A percentile compares a stretch with the other conserved stretches of the same genome.
Conservation (phyloP, 345 rosid genomes). For the Eucalyptus microcorys region DNA sequence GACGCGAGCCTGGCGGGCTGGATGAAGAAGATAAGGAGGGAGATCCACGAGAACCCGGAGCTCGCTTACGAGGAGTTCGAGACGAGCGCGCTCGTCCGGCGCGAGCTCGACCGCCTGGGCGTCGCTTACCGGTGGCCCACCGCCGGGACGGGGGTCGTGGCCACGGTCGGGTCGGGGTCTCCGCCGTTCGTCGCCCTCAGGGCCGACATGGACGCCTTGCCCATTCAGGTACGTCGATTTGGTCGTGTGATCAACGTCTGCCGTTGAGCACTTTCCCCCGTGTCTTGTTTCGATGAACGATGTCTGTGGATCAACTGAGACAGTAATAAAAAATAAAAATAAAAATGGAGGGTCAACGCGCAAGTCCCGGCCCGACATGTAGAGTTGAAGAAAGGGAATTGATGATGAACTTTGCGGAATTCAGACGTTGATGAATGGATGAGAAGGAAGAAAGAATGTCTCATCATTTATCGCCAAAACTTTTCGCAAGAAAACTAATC, state of each 20-base stretch:
- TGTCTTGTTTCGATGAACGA: neutral
- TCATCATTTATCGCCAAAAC: neutral
- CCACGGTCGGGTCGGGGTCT: constrained; percentile 38
- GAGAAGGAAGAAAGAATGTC: neutral
- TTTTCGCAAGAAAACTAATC: neutral
- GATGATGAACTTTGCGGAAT: neutral
- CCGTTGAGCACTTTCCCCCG: neutral
- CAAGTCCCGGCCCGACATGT: neutral
- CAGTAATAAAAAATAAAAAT: neutral
- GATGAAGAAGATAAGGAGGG: constrained; percentile 38
- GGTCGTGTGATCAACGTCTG: neutral
- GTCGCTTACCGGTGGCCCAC: constrained; percentile 46
- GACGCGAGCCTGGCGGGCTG: constrained; percentile 15
- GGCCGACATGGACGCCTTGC: constrained; percentile 73
- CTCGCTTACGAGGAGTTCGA: constrained; percentile 46
- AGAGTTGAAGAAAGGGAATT: neutral
- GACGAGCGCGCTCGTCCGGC: constrained; percentile 39
- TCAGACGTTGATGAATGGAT: neutral
- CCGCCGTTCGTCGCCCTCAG: constrained; percentile 51
- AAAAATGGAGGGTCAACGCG: neutral
- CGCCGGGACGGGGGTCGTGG: constrained; percentile 49
- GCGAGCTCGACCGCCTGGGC: constrained; percentile 43
- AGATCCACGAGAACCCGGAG: constrained; percentile 49
- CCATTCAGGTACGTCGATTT: constrained; percentile 34
- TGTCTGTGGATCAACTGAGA: neutral